phyloP scores from a whole-genome alignment of 495 filamentous ascomycete species.

The Achaetomiella virescens region DNA sequence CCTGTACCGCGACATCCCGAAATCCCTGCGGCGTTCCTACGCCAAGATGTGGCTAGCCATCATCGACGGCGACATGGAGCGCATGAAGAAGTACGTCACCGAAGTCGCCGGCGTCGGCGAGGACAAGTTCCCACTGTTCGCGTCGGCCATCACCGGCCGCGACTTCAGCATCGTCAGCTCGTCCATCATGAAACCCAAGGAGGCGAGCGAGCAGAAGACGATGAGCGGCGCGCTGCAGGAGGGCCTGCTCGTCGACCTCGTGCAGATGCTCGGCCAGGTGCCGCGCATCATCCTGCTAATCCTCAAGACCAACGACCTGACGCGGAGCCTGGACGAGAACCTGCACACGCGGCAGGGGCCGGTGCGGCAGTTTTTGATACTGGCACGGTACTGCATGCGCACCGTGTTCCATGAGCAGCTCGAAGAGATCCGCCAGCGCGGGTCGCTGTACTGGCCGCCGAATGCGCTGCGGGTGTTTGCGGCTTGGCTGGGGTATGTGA shows the following conservation, averaged over 20 bases:
- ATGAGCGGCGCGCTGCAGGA: slow-evolving; percentile 79
- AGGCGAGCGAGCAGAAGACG: slow-evolving; percentile 67
- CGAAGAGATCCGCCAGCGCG: slow-evolving; percentile 52
- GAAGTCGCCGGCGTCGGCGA: slow-evolving; percentile 87
- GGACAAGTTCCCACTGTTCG: slow-evolving; percentile 92
- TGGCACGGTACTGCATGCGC: slow-evolving; percentile 85
- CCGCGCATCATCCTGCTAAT: slow-evolving; percentile 90
- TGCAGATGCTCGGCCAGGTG: slow-evolving; percentile 82
- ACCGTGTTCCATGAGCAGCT: slow-evolving; percentile 85
- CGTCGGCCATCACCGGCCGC: slow-evolving; percentile 90
- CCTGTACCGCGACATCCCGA: slow-evolving; percentile 87
- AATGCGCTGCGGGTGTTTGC: slow-evolving; percentile 42
- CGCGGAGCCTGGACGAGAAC: slow-evolving; percentile 88
- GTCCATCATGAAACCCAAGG: slow-evolving; percentile 55
- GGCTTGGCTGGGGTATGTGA: slow-evolving; percentile 46
- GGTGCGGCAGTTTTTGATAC: slow-evolving; percentile 82
- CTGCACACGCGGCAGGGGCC: slow-evolving; percentile 86
- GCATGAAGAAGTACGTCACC: slow-evolving; percentile 81
- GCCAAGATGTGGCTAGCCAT: slow-evolving; percentile 98
- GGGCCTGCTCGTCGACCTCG: slow-evolving; percentile 78
- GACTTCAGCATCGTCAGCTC: slow-evolving; percentile 71
- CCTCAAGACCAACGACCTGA: slow-evolving; percentile 97
- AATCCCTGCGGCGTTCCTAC: slow-evolving; percentile 71
- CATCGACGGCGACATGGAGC: slow-evolving; percentile 73
- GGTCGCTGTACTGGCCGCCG: slow-evolving; percentile 44